Conservation (phyloP, 257 asterid genomes). For the Plantago elongata region DNA sequence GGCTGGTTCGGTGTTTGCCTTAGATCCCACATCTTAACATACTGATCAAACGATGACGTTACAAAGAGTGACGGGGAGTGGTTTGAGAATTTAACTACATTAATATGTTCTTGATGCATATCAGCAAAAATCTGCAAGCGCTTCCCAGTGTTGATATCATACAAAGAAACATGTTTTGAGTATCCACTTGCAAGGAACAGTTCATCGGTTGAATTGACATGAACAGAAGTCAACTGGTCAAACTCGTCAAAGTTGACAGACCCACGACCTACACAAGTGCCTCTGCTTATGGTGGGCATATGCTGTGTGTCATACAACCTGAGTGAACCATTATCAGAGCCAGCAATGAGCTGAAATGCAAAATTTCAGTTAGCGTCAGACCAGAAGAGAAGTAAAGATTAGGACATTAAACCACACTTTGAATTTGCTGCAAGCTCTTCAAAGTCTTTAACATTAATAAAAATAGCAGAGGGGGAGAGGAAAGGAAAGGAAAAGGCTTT, state of each 20-base stretch:
- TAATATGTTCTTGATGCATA: conserved; percentile 83
- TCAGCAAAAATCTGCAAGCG: conserved; percentile 70
- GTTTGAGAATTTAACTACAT: conserved; percentile 89
- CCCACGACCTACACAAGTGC: conserved; percentile 33
- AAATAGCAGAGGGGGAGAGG: too few species aligned
- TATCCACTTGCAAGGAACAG: conserved; percentile 91
- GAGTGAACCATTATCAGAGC: conserved; percentile 88
- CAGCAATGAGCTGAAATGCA: conserved; percentile 79
- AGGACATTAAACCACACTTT: too few species aligned
- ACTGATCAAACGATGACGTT: conserved; percentile 85
- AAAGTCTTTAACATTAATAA: too few species aligned
- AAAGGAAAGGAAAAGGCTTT: too few species aligned
- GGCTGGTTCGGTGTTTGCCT: conserved; percentile 70
- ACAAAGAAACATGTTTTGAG: conserved; percentile 76
- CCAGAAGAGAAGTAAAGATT: too few species aligned
- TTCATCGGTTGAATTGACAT: conserved; percentile 86
- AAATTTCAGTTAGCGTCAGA: conserved; percentile 14
- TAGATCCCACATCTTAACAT: conserved; percentile 92
- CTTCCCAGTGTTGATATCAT: conserved; percentile 69
- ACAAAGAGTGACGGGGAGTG: conserved; percentile 86
- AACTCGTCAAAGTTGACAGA: conserved; percentile 69
- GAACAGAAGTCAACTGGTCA: conserved; percentile 90
- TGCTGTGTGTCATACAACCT: conserved; percentile 61
- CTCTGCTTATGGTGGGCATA: conserved; percentile 40
- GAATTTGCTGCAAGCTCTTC: too few species aligned